A percentile compares a stretch with the other conserved stretches of the same genome.
Conservation (phyloP, 352 stramenopile genomes). For the Phytophthora ramorum region DNA sequence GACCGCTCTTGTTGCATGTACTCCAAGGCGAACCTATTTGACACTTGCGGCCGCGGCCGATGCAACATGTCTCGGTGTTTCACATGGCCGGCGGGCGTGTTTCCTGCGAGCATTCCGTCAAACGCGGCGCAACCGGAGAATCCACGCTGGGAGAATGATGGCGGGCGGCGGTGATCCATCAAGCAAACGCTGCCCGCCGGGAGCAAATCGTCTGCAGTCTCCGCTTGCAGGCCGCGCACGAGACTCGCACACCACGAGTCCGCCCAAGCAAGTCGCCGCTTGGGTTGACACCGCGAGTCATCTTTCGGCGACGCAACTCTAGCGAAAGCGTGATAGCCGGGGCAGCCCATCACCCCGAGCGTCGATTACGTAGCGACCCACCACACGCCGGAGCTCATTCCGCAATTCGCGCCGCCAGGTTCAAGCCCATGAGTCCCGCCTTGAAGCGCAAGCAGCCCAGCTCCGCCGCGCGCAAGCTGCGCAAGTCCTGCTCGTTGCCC, state of each 20-base stretch:
- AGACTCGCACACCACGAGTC: not conserved
- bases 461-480: conserved; percentile 50
- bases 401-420: conserved; percentile 17
- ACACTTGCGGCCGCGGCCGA: not conserved
- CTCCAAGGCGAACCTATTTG: conserved; percentile 20
- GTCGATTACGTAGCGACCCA: conserved; percentile 14
- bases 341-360: not conserved
- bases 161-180: conserved; percentile 18
- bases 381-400: conserved; percentile 13
- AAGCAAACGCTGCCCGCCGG: not conserved
- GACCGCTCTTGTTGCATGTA: not conserved
- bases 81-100: not conserved
- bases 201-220: conserved; percentile 19
- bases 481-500: conserved; percentile 76
- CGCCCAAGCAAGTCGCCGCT: not conserved
- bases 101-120: not conserved
- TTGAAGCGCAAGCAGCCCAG: conserved; percentile 26
- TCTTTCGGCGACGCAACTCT: conserved; percentile 38
- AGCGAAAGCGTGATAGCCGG: conserved; percentile 21
- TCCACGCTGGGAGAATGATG: conserved; percentile 18
- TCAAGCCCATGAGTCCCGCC: conserved; percentile 6
- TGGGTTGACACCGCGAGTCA: conserved; percentile 23
- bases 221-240: conserved; percentile 15
- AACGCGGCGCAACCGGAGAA: conserved; percentile 1
- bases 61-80: conserved; percentile 22